Evolutionary conservation across 129 eudicot species (phyloP).

Genomic region (Oenanthe sinensis): DNA sequence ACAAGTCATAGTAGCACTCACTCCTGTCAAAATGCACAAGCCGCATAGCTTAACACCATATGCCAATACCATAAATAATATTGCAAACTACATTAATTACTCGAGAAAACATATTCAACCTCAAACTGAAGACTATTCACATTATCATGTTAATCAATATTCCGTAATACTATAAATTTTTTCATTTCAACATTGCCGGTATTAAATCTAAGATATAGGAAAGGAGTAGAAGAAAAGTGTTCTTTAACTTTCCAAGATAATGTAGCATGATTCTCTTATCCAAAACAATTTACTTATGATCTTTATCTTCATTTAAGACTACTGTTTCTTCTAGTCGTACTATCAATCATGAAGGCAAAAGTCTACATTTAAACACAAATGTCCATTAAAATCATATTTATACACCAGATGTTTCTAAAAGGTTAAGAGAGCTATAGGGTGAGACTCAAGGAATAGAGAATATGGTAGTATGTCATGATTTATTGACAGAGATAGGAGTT

Average conservation of each 20-base stretch:
- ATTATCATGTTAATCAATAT: background rate
- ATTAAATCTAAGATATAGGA: background rate
- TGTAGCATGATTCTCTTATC: background rate
- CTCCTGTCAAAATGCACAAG: conserved; percentile 34
- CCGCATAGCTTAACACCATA: background rate
- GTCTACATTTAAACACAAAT: background rate
- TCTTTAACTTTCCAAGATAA: background rate
- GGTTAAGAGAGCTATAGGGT: background rate
- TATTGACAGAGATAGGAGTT: background rate
- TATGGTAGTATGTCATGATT: background rate
- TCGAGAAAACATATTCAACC: background rate
- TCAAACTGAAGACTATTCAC: background rate
- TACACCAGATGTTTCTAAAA: background rate
- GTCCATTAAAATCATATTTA: background rate
- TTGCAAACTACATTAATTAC: background rate
- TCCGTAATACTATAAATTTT: background rate
- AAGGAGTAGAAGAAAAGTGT: background rate
- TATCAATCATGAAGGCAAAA: background rate
- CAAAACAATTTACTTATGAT: background rate
- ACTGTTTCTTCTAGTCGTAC: background rate
- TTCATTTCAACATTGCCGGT: background rate
- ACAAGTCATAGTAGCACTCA: conserved; percentile 71
- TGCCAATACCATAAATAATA: background rate
- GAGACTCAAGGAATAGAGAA: background rate
- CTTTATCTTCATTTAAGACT: background rate